Evolutionary conservation across 83 land plant genomes (phyloP), one percentile per base, ranked within the genome.

Genomic region (Larix sibirica): DNA sequence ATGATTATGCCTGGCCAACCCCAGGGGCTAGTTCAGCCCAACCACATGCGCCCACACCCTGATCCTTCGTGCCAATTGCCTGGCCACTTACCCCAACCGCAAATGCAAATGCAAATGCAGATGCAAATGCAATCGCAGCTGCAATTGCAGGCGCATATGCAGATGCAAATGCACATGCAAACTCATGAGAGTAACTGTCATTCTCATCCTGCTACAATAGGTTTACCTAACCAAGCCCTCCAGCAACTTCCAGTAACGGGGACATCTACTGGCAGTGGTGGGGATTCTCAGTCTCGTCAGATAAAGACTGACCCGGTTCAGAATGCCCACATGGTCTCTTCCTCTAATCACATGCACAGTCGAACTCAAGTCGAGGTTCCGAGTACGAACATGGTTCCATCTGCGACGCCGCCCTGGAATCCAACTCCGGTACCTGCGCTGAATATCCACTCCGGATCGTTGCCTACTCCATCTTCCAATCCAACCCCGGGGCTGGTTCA

Each of bases 81-180:
- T 50, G 56, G 13, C 56, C 56, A 50, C 56, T 50, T 50, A 1
- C 3, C 56, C 56, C 56, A 50, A 50, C 56, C 10, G 17, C 76
- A 71, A 71, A 71, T 71, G 44, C 76, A 71, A 71, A 71, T 71
- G 76, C 76, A 71, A 20, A 28, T 71, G 18, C 76, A 40, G 13
- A 50, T 50, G 36, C 76, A 71, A 40, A 71, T 71, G 44, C 76
- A 71, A 38, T 36, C 40, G 47, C 75, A 40, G 10, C 4, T 71
- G 18, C 76, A 40, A 8, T 17, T 40, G 47, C 76, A 71, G 50
- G 56, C 56, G 56, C 56, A 50, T 10, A 50, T 50, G 56, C 47
- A 38, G 75, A 4, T 13, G 47, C 75, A 68, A 28, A 68, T 68
- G 73, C 38, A 38, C 8, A 71, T 40, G 44, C 76, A 71, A 71